A percentile compares a stretch with the other conserved stretches of the same genome.
Conservation (phyloP, 495 filamentous ascomycete species). For the Aspergillus nanangensis region DNA sequence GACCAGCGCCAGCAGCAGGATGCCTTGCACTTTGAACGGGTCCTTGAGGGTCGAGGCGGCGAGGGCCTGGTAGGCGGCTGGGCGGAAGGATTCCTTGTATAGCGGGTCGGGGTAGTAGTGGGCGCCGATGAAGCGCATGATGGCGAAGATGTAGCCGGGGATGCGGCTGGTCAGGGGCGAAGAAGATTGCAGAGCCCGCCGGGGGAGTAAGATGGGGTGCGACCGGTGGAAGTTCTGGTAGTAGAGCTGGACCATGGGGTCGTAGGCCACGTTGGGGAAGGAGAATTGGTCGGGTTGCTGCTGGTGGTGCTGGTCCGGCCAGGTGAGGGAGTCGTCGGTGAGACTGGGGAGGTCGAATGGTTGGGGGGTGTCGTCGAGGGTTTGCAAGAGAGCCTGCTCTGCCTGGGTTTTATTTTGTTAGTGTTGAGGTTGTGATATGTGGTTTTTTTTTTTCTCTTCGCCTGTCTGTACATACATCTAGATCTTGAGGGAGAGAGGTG, state of each 20-base stretch:
- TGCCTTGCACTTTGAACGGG: constrained; percentile 67
- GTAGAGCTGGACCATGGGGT: constrained; percentile 45
- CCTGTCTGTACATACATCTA: constrained; percentile 3
- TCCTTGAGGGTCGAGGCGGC: constrained; percentile 47
- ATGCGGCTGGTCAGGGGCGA: constrained; percentile 25
- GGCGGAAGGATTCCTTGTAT: constrained; percentile 43
- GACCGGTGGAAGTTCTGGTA: constrained; percentile 63
- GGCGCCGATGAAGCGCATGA: constrained; percentile 67
- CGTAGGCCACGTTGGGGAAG: constrained; percentile 18
- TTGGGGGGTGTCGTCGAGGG: background rate
- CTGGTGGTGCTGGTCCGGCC: too few species aligned
- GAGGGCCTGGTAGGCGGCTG: constrained; percentile 50
- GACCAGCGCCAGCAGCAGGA: constrained; percentile 64
- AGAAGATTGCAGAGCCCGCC: constrained; percentile 41
- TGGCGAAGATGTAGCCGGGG: constrained; percentile 42
- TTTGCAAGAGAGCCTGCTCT: constrained; percentile 14
- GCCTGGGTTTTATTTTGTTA: constrained; percentile 13
- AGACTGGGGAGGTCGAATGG: constrained; percentile 1
- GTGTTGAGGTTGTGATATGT: too few species aligned
- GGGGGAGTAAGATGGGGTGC: constrained; percentile 62
- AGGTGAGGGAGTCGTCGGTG: constrained; percentile 1
- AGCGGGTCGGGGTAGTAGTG: constrained; percentile 25
- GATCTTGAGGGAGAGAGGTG: constrained; percentile 5
- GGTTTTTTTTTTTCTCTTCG: background rate
- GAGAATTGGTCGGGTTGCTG: constrained; percentile 8